Conservation (phyloP, 2,329 filamentous ascomycete species). For the Alternaria hordeiaustralica region DNA sequence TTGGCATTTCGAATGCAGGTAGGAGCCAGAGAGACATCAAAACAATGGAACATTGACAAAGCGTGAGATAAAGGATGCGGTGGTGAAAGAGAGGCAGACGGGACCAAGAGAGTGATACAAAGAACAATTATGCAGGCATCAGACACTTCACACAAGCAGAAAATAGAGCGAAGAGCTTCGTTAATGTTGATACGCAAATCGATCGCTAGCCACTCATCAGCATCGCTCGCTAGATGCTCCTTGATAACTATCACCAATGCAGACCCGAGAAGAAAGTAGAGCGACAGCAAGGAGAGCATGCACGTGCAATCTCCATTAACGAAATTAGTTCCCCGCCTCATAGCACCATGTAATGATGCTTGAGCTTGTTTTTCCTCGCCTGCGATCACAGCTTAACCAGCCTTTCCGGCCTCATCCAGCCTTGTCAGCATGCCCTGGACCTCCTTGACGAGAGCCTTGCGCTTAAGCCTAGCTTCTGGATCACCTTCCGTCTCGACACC, state of each 20-base stretch:
- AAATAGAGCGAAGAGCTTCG: neutral
- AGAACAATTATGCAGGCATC: neutral
- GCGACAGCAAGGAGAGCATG: neutral
- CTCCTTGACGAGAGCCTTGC: slow-evolving; percentile 76
- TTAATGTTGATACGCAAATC: neutral
- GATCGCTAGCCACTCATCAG: neutral
- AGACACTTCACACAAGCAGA: neutral
- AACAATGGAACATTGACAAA: neutral
- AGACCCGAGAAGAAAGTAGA: neutral
- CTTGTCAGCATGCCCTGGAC: slow-evolving; percentile 71
- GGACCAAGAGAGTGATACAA: neutral
- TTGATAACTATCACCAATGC: neutral
- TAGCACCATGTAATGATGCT: neutral
- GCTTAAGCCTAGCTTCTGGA: slow-evolving; percentile 65
- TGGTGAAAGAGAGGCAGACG: neutral
- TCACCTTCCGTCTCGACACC: slow-evolving; percentile 76
- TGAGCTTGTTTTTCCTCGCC: neutral
- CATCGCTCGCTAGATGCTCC: neutral
- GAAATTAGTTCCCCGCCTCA: neutral
- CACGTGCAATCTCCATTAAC: neutral
- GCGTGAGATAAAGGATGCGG: neutral
- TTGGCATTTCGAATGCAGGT: neutral
- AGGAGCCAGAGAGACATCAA: neutral
- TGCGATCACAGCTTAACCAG: slow-evolving; percentile 10
- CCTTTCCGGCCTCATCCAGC: slow-evolving; percentile 61